Base-by-base conservation (phyloP, 2,329 filamentous ascomycete species). In the Aspergillus sclerotialis region DNA sequence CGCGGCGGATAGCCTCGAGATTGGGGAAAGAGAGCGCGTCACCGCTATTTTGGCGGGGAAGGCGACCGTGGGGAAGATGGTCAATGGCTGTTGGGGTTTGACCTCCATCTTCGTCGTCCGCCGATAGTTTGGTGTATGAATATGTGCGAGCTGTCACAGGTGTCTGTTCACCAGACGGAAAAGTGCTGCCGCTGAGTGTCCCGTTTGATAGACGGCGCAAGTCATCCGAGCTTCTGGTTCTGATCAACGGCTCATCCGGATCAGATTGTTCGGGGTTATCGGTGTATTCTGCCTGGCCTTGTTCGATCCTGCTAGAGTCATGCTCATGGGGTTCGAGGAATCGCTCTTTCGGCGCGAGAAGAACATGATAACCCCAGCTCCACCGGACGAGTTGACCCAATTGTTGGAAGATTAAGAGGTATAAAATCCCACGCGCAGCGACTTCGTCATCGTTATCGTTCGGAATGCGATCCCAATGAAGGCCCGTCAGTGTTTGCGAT, bases 331-430 rank as follows among this genome's bases (percentile, higher is more conserved):
- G 62, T 45, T 66, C 66, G 30, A 66, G 50, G 39, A 68, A 68
- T 14, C 68, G 62, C 12, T 82, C 78, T 46, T 86, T 83, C 12
- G 90, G 87, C 12, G 89, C 89, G n/a, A 98, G 70, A 12, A 98
- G 71, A 24, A 96, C 81, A 51, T 94, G 88, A 61, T 94, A 96
- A 8, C 92, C 92, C 92, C 92, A 98, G 43, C 86, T 95, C 92
- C 92, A 98, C 39, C 92, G 78, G 13, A 98, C 81, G 16, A 96
- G 70, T 63, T 98, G 92, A 14, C 92, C 92, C 3, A 98, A 76
- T 60, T 98, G 92, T 65, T 98, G 92, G 66, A 98, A 98, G 47
- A 98, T 93, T 42, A 98, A 73, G 8, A 98, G 74, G 55, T 98
- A 98, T 1, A 98, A 69, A 41, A 98, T 96, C 39, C 92, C 92